Percentiles rank a stretch among this genome's conserved stretches.
Conservation (phyloP, 1,284 basidiomycete species). For the Mycosarcoma mackinlayi region DNA sequence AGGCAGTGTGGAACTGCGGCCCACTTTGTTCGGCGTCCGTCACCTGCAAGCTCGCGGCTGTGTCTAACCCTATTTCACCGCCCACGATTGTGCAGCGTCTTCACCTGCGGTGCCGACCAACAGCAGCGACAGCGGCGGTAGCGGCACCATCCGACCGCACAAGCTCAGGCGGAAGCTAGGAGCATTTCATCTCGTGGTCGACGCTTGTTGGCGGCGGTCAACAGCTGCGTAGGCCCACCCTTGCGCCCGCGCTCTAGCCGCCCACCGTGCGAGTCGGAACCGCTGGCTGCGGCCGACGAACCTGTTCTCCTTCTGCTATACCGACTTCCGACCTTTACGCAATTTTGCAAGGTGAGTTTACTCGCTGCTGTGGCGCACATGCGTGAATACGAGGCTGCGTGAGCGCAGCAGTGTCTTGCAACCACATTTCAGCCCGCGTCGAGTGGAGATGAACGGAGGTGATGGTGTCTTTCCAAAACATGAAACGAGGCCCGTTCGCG, state of each 20-base stretch:
- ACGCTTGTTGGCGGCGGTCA: conserved; percentile 3
- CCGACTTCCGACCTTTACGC: conserved; percentile 2
- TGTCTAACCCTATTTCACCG: conserved; percentile 14
- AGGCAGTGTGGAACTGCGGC: too few relatives aligned
- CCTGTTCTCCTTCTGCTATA: background rate
- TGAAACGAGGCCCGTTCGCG: conserved; percentile 35
- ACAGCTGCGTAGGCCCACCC: conserved; percentile 7
- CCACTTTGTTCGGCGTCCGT: conserved; percentile 12
- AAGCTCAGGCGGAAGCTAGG: too few relatives aligned
- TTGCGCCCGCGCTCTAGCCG: conserved; percentile 1
- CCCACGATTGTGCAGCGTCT: background rate
- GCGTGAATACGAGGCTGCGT: background rate
- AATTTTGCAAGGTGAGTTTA: background rate
- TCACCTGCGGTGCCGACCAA: background rate
- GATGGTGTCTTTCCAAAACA: conserved; percentile 1
- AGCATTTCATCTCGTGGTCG: conserved; percentile 11
- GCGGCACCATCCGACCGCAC: too few relatives aligned
- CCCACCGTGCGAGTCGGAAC: conserved; percentile 19
- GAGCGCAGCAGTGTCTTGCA: too few relatives aligned
- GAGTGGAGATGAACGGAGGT: conserved; percentile 6
- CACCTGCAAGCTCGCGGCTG: conserved; percentile 2
- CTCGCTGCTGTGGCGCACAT: background rate
- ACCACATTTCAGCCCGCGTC: too few relatives aligned
- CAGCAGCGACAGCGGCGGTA: background rate
- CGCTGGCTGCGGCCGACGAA: background rate